Base-by-base conservation (phyloP, 331 rosid genomes). In the Ulmus americana region DNA sequence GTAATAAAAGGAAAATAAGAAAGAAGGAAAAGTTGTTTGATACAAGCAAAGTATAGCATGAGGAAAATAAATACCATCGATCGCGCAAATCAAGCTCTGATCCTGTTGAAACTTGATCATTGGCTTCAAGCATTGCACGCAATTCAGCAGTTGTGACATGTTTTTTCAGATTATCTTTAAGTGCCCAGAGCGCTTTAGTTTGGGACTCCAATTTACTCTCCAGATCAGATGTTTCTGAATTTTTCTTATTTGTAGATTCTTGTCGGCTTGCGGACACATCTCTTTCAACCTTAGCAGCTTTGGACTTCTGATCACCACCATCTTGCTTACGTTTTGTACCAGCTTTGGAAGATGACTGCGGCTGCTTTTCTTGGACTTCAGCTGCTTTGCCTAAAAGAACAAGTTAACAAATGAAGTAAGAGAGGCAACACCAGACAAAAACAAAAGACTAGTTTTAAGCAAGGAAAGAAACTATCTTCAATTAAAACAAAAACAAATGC, bases 51-150 rank as follows among this genome's bases (percentile, higher is more conserved):
- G 61, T 46, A 15, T 15, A 52, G 20, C 42, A 10, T 13, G 59
- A 35, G 59, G 8, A 45, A 71, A 57, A 39, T 73, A 63, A 63
- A 46, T 89, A 92, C 98, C 97, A 89, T 78, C 79, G 97, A 48
- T 92, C 97, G 11, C 95, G 97, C 80, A 92, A 80, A 81, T 89
- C 95, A 74, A 89, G 84, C 75, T 89, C 98, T 70, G 98, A 89
- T 76, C 98, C 97, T 8, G 87, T 68, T 64, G 88, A 80, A 74
- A 80, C 95, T 76, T 87, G 95, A 72, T 18, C 74, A 60, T 92
- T 92, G 72, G 39, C 72, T 71, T 87, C 91, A 70, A 92, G 90
- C 86, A 92, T 92, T 79, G 68, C 80, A 7, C 97, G 90, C 83
- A 92, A 44, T 83, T 89, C 98, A 43, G 78, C 74, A 50, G 76